Evolutionary conservation across 2,329 filamentous ascomycete genomes (phyloP).

Genomic region (Lecanosticta acicola): DNA sequence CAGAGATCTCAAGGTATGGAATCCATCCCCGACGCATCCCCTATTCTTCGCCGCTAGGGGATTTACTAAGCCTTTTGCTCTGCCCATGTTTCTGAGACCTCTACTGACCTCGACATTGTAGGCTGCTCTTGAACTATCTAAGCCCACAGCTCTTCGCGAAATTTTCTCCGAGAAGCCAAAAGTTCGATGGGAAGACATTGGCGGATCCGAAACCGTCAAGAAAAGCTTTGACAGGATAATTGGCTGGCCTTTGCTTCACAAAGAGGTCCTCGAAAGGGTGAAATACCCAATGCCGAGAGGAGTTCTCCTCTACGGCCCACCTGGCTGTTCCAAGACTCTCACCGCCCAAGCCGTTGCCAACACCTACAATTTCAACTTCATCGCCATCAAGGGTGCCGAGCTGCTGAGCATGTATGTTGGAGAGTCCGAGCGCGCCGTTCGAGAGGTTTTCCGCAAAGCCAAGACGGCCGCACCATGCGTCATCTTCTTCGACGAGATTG

Average conservation of each 20-base stretch:
- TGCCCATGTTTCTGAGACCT: slow-evolving; percentile 46
- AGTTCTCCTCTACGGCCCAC: slow-evolving; percentile 82
- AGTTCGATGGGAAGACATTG: slow-evolving; percentile 80
- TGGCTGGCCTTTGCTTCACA: slow-evolving; percentile 53
- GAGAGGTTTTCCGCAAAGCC: slow-evolving; percentile 80
- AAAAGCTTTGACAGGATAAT: slow-evolving; percentile 52
- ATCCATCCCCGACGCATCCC: too few species aligned
- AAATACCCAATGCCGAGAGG: slow-evolving; percentile 65
- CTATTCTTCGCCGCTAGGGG: too few species aligned
- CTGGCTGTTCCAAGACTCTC: slow-evolving; percentile 91
- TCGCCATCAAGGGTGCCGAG: slow-evolving; percentile 89
- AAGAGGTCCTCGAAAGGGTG: slow-evolving; percentile 47
- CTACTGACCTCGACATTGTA: too few species aligned
- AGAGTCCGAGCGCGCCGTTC: slow-evolving; percentile 80
- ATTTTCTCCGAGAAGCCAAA: slow-evolving; percentile 83
- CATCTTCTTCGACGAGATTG: slow-evolving; percentile 96
- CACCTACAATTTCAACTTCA: slow-evolving; percentile 86
- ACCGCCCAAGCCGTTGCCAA: slow-evolving; percentile 87
- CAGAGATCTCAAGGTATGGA: slow-evolving; percentile 9
- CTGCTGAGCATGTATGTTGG: slow-evolving; percentile 96
- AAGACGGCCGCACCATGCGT: slow-evolving; percentile 81
- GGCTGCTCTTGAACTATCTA: slow-evolving; percentile 61
- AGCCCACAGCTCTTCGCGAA: slow-evolving; percentile 81
- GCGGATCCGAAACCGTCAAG: slow-evolving; percentile 75
- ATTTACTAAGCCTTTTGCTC: background rate